These are phyloP conservation scores for Neltuma alba DNA, from an alignment of 306 rosid species.

Conservation along the genomic window DNA sequence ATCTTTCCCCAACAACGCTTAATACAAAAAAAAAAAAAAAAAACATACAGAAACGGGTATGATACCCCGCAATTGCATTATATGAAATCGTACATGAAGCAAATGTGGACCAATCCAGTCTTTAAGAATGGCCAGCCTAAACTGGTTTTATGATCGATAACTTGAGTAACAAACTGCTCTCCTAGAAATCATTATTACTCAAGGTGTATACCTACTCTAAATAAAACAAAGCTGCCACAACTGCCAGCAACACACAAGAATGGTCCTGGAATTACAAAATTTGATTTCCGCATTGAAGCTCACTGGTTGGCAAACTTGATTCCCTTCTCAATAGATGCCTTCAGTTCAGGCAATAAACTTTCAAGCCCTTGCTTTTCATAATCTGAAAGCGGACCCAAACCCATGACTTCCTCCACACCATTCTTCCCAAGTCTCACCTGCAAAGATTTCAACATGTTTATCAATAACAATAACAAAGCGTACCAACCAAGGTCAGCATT, in stretches of 20 bases:
- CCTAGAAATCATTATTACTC: slow-evolving; percentile 37
- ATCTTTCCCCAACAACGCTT: neutral
- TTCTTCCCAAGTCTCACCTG: slow-evolving; percentile 96
- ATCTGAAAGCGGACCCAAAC: slow-evolving; percentile 81
- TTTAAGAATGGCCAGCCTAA: slow-evolving; percentile 35
- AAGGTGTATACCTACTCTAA: slow-evolving; percentile 38
- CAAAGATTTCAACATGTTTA: slow-evolving; percentile 11
- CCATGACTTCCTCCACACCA: slow-evolving; percentile 85
- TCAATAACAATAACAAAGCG: neutral
- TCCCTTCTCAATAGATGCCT: slow-evolving; percentile 91
- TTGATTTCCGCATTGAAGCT: slow-evolving; percentile 33
- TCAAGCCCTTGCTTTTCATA: slow-evolving; percentile 82
- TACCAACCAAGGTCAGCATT: neutral
- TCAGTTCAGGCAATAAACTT: slow-evolving; percentile 75
- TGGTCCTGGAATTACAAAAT: slow-evolving; percentile 55
- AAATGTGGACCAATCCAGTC: slow-evolving; percentile 24
- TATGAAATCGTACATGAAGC: neutral
- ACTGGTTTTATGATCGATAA: slow-evolving; percentile 29
- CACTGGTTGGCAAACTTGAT: slow-evolving; percentile 74
- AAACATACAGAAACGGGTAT: neutral
- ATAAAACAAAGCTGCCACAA: slow-evolving; percentile 38
- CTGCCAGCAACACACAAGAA: slow-evolving; percentile 43
- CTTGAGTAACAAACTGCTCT: slow-evolving; percentile 33
- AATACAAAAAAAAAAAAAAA: neutral
- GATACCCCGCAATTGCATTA: slow-evolving; percentile 14